These are phyloP conservation scores for Aspergillus brunneoviolaceus DNA, from an alignment of 2,329 filamentous ascomycete species.

Conservation along the genomic window DNA sequence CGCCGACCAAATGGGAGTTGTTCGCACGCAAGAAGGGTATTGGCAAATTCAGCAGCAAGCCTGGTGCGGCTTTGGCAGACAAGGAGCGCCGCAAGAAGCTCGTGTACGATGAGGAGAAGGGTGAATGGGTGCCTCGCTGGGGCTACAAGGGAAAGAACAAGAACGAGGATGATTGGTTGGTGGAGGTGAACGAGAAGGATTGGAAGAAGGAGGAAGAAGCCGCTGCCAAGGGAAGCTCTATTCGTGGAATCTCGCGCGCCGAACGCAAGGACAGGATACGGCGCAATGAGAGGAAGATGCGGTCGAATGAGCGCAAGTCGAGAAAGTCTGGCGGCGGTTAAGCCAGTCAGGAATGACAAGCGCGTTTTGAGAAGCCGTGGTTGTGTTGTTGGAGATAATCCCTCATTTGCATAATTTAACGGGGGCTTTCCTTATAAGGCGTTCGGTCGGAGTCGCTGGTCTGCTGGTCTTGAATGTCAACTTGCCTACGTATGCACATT, in stretches of 20 bases:
- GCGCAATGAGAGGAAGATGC: conserved; percentile 64
- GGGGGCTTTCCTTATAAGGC: conserved; percentile 22
- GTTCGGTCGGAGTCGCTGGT: conserved; percentile 27
- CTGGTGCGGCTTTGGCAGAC: conserved; percentile 59
- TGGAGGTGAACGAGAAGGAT: conserved; percentile 81
- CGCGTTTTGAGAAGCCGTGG: conserved; percentile 2
- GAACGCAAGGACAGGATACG: conserved; percentile 68
- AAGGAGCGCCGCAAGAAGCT: conserved; percentile 66
- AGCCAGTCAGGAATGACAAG: conserved; percentile 2
- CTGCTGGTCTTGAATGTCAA: conserved; percentile 21
- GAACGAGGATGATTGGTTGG: conserved; percentile 78
- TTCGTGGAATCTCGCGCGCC: conserved; percentile 64
- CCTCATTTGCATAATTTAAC: conserved; percentile 17
- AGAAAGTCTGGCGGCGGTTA: conserved; percentile 31
- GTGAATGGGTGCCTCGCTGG: conserved; percentile 93
- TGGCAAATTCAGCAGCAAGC: conserved; percentile 70
- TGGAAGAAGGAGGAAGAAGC: conserved; percentile 65
- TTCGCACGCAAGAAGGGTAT: conserved; percentile 98
- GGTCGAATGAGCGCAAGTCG: conserved; percentile 61
- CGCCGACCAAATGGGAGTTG: conserved; percentile 89
- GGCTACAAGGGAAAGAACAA: conserved; percentile 91
- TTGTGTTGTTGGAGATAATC: conserved; percentile 15
- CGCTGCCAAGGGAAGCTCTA: conserved; percentile 59
- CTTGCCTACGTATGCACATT: conserved; percentile 10
- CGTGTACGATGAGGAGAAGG: conserved; percentile 77